A percentile compares a stretch with the other conserved stretches of the same genome.
Conservation (phyloP, 148 eudicot species). For the Silene conica region DNA sequence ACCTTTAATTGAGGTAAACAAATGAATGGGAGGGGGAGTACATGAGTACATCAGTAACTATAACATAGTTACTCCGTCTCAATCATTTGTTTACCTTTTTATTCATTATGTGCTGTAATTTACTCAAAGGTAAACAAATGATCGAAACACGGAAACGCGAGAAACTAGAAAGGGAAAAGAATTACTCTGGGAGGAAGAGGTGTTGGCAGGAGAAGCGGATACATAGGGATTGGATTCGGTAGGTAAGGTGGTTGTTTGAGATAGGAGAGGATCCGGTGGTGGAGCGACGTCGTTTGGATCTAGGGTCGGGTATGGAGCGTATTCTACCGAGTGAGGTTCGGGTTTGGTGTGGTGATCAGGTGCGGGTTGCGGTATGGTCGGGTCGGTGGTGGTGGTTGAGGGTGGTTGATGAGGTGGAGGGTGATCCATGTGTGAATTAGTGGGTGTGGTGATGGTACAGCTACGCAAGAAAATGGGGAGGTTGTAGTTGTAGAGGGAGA, state of each 20-base stretch:
- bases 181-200: conserved; percentile 49
- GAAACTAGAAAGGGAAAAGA: not conserved
- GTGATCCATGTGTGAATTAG: conserved; percentile 13
- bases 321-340: conserved; percentile 40
- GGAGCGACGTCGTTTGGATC: conserved; percentile 67
- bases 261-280: conserved; percentile 41
- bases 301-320: conserved; percentile 83
- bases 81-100: too few relatives aligned
- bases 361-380: conserved; percentile 10
- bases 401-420: conserved; percentile 18
- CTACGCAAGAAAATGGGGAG: not conserved
- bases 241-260: conserved; percentile 58
- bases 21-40: too few relatives aligned
- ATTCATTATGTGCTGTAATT: too few relatives aligned
- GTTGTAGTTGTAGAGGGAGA: not conserved
- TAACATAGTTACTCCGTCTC: not conserved
- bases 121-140: too few relatives aligned
- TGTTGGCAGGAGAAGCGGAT: conserved; percentile 47
- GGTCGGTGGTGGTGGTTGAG: conserved; percentile 14
- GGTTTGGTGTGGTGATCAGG: conserved; percentile 5
- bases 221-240: conserved; percentile 76
- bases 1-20: too few relatives aligned
- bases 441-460: not conserved
- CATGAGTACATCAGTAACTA: too few relatives aligned
- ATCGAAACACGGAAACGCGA: too few relatives aligned